Base-by-base conservation (phyloP, 1,284 basidiomycete genomes). In the Marasmius oreades region DNA sequence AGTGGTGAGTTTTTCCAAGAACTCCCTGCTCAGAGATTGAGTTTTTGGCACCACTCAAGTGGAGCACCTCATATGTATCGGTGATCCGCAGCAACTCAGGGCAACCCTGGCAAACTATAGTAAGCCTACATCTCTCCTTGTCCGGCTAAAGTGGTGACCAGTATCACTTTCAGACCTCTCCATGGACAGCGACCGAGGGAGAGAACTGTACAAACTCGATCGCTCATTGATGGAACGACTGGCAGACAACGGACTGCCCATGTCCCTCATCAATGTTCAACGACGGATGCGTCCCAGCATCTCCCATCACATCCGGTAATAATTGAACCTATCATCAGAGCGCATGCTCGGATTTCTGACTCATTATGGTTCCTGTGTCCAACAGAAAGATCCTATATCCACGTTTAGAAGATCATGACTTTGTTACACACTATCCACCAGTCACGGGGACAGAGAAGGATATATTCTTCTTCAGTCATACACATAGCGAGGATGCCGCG, bases 41-140 rank as follows among this genome's bases (percentile, higher is more conserved):
- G n/a, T n/a, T 31, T 10, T 31, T 31, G 28, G n/a, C n/a, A 31
- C 28, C 28, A 4, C 28, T 10, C 10, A 31, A 61, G 73, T 85
- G 0, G 73, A 85, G 55, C 85, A 88, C 46, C 70, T 88, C 18
- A 85, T 90, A 51, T 71, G 82, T 39, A 86, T 90, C 26, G 88
- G 88, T 0, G 88, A 90, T 60, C 87, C 88, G 0, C 72, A 80
- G 2, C 88, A 90, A 68, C 74, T 90, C 1, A 78, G 86, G 3
- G 88, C 88, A 0, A 87, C 76, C 0, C 61, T 90, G 44, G 84
- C 82, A 55, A 86, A 80, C 26, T 90, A 80, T 59, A 67, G 88
- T 89, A 57, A 37, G 80, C 67, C 1, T 11, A 23, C 23, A 52
- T 3, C 8, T 14, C 4, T 20, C 37, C 16, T 51, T 11, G 6